Evolutionary conservation across 106 monocot genomes (phyloP).

Genomic region (Narthecium ossifragum): DNA sequence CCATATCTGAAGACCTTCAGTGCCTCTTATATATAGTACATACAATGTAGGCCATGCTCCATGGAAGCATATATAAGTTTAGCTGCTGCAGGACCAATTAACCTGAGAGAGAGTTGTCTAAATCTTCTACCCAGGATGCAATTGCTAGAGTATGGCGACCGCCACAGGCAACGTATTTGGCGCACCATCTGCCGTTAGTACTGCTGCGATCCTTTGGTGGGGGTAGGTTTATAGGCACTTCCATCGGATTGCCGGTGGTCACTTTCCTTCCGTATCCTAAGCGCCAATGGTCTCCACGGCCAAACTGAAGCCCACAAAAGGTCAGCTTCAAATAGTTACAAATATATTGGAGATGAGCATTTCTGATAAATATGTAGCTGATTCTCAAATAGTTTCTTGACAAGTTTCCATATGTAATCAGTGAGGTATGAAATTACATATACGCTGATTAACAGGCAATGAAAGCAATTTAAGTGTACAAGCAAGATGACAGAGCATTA

Average conservation of each 20-base stretch:
- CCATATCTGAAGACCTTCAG: no score
- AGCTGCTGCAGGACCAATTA: no score
- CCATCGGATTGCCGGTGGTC: conserved; percentile 62
- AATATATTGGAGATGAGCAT: no score
- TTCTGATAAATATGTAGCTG: no score
- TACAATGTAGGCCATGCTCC: no score
- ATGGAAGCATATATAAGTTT: no score
- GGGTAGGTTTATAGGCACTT: conserved; percentile 51
- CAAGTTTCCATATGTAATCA: no score
- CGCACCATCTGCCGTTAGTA: conserved; percentile 37
- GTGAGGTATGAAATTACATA: no score
- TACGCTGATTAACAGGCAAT: no score
- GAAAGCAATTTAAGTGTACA: neutral
- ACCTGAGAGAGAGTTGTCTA: neutral
- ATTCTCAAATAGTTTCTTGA: no score
- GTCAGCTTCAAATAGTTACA: neutral
- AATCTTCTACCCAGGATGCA: conserved; percentile 50
- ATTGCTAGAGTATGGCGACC: conserved; percentile 91
- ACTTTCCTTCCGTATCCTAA: conserved; percentile 62
- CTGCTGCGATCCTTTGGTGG: conserved; percentile 20
- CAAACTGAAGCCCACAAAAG: conserved; percentile 41
- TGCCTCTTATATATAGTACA: no score
- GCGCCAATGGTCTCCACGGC: conserved; percentile 74
- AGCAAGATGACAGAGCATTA: no score
- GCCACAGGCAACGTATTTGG: conserved; percentile 51